These are phyloP conservation scores for Fusarium mexicanum DNA, from an alignment of 2,329 filamentous ascomycete species.

Conservation along the genomic window DNA sequence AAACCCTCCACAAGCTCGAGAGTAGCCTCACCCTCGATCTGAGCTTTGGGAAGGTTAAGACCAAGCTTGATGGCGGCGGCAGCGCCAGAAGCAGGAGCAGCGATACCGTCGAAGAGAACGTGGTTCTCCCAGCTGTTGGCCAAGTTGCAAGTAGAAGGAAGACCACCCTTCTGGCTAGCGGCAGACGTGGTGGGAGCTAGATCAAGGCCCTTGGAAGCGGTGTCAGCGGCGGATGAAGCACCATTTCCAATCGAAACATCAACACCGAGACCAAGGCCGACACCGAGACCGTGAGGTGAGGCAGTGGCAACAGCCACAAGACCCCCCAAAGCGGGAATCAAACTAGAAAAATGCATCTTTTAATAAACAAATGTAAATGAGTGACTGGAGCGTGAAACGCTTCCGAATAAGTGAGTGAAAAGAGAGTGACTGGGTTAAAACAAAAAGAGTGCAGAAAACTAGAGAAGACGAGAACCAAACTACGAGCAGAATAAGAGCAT, in stretches of 20 bases:
- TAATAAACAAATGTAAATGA: slow-evolving; percentile 28
- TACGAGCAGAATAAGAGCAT: background rate
- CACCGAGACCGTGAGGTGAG: slow-evolving; percentile 25
- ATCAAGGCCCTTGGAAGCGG: background rate
- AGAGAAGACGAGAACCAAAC: background rate
- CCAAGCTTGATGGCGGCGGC: slow-evolving; percentile 35
- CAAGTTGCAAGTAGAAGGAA: slow-evolving; percentile 13
- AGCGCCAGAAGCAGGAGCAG: slow-evolving; percentile 26
- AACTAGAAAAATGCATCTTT: slow-evolving; percentile 26
- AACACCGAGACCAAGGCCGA: slow-evolving; percentile 2
- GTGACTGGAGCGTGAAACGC: slow-evolving; percentile 32
- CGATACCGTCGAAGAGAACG: slow-evolving; percentile 29
- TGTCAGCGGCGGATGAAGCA: background rate
- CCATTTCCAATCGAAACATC: background rate
- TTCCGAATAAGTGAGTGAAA: slow-evolving; percentile 10
- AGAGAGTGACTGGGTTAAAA: slow-evolving; percentile 33
- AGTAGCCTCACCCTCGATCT: slow-evolving; percentile 59
- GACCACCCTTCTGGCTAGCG: background rate
- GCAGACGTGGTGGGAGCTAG: background rate
- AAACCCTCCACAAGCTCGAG: slow-evolving; percentile 55
- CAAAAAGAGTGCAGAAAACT: slow-evolving; percentile 24
- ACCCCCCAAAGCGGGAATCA: slow-evolving; percentile 26
- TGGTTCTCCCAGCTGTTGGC: slow-evolving; percentile 28
- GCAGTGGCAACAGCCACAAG: slow-evolving; percentile 33
- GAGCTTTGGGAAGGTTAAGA: slow-evolving; percentile 44